These are phyloP conservation scores for Fusarium austroafricanum DNA, from an alignment of 2,329 filamentous ascomycete genomes.

Conservation along the genomic window DNA sequence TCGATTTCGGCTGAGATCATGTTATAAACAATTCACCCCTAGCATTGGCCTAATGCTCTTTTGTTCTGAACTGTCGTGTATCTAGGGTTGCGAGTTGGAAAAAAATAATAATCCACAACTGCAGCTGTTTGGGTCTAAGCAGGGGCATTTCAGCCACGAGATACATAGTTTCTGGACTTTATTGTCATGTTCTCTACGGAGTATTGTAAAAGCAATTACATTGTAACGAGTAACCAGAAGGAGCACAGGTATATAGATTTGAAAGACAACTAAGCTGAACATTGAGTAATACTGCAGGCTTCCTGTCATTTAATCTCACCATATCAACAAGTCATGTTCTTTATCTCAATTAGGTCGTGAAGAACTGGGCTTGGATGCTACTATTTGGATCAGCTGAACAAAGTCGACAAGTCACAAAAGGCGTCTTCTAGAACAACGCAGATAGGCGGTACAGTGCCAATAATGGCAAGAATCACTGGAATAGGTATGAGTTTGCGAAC, in stretches of 20 bases:
- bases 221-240: too few relatives aligned
- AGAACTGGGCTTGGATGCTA: neutral
- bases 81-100: neutral
- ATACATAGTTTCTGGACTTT: conserved; percentile 3
- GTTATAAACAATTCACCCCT: neutral
- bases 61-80: neutral
- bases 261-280: too few relatives aligned
- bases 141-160: neutral
- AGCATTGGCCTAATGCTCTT: neutral
- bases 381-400: neutral
- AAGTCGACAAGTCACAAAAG: conserved; percentile 11
- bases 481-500: conserved; percentile 12
- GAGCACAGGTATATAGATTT: too few relatives aligned
- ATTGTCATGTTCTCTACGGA: neutral
- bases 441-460: neutral
- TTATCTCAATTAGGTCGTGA: neutral
- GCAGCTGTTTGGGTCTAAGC: neutral
- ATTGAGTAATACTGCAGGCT: too few relatives aligned
- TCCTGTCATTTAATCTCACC: too few relatives aligned
- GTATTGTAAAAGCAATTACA: too few relatives aligned
- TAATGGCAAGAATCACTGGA: neutral
- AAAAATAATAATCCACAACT: neutral
- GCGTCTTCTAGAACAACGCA: conserved; percentile 23
- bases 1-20: neutral
- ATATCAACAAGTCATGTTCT: neutral